Conservation (phyloP, 305 asterid genomes). For the Plantago rigida region DNA sequence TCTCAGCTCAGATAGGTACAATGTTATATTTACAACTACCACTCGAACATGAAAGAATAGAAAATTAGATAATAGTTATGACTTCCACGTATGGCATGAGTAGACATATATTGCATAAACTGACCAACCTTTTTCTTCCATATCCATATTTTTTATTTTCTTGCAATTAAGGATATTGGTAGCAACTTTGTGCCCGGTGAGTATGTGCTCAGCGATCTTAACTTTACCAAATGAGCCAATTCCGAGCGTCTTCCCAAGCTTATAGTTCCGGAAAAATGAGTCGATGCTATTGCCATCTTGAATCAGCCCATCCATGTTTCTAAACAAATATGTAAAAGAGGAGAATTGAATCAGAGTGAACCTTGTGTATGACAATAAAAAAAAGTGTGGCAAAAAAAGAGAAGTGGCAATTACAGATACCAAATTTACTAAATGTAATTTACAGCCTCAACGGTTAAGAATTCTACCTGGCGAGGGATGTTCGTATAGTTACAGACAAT, state of each 20-base stretch:
- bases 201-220: conserved; percentile 75
- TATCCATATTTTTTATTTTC: conserved; percentile 80
- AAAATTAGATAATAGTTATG: neutral
- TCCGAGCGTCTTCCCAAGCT: conserved; percentile 92
- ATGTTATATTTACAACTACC: too few relatives aligned
- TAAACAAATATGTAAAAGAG: conserved; percentile 13
- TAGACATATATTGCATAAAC: conserved; percentile 8
- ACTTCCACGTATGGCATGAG: neutral
- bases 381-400: too few relatives aligned
- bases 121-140: conserved; percentile 83
- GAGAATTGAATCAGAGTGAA: conserved; percentile 18
- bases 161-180: conserved; percentile 86
- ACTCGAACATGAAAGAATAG: neutral
- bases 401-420: too few relatives aligned
- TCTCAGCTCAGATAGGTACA: too few relatives aligned
- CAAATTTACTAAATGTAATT: too few relatives aligned
- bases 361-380: too few relatives aligned
- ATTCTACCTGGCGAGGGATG: too few relatives aligned
- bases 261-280: conserved; percentile 63
- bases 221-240: conserved; percentile 93
- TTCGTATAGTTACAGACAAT: too few relatives aligned
- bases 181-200: conserved; percentile 85
- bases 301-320: conserved; percentile 68
- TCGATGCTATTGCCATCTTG: conserved; percentile 57
- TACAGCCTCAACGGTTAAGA: too few relatives aligned